These are phyloP conservation scores for Allium cepa DNA, from an alignment of 106 monocot genomes.

Conservation along the genomic window DNA sequence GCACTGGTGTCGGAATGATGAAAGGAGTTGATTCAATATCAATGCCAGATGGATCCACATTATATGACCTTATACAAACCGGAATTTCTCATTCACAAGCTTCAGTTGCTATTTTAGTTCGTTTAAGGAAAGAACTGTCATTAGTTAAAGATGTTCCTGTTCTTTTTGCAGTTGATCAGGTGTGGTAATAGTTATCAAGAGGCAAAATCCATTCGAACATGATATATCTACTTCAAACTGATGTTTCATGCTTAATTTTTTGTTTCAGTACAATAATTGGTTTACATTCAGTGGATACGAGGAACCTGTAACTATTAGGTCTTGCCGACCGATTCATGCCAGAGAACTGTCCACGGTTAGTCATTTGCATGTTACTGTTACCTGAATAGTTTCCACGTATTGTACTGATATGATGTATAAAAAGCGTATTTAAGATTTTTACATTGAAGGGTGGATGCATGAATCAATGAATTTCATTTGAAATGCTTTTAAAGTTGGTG, in stretches of 20 bases:
- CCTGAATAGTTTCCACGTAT: too few species aligned
- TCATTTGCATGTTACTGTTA: constrained; percentile 8
- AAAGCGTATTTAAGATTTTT: too few species aligned
- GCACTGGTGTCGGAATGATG: constrained; percentile 63
- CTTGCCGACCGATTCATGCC: constrained; percentile 77
- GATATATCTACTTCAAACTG: too few species aligned
- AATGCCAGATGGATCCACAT: constrained; percentile 62
- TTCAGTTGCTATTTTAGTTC: constrained; percentile 76
- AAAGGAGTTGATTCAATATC: constrained; percentile 21
- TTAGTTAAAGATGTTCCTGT: constrained; percentile 90
- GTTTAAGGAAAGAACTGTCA: constrained; percentile 81
- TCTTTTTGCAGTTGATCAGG: constrained; percentile 96
- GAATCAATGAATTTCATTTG: too few species aligned
- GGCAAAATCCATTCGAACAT: background rate
- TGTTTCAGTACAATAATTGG: constrained; percentile 89
- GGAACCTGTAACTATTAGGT: constrained; percentile 68
- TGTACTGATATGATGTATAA: too few species aligned
- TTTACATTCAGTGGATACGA: constrained; percentile 94
- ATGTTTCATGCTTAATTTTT: background rate
- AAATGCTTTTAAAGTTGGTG: too few species aligned
- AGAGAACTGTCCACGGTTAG: constrained; percentile 77
- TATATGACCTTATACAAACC: constrained; percentile 88
- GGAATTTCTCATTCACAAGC: constrained; percentile 74
- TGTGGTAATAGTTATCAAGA: background rate
- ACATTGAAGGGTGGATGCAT: too few species aligned